A percentile compares a stretch with the other conserved stretches of the same genome.
phyloP scores from a whole-genome alignment of 768 basidiomycete species.

The Lentinula raphanica region DNA sequence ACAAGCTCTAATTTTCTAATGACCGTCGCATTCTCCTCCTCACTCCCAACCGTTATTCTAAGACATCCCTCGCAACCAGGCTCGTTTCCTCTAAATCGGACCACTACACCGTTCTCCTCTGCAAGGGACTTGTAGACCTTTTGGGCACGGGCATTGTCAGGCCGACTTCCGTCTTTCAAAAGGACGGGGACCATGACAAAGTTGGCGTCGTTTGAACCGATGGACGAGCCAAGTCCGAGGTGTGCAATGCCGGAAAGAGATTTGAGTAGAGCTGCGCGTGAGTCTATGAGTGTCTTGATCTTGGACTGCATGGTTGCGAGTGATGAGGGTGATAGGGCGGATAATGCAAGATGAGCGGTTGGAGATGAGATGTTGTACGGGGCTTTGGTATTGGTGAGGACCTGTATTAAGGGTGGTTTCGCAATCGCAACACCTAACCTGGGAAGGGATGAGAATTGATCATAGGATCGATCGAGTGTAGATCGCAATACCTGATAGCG shows the following conservation, averaged over 20 bases:
- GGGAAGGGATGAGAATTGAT: constrained; percentile 1
- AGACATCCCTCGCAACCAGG: constrained; percentile 82
- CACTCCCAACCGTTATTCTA: constrained; percentile 84
- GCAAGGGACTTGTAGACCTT: constrained; percentile 78
- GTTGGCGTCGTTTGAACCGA: constrained; percentile 87
- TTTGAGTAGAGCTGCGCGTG: constrained; percentile 50
- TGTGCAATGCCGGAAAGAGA: constrained; percentile 41
- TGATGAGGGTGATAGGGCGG: constrained; percentile 68
- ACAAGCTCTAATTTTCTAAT: constrained; percentile 50
- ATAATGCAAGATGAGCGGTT: constrained; percentile 74
- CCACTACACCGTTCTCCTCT: constrained; percentile 81
- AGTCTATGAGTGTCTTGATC: constrained; percentile 48
- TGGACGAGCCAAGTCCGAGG: constrained; percentile 56
- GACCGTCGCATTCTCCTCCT: constrained; percentile 66
- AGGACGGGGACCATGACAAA: constrained; percentile 82
- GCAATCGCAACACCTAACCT: constrained; percentile 90
- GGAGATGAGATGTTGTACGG: constrained; percentile 96
- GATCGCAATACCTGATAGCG: constrained; percentile 71
- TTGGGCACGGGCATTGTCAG: constrained; percentile 58
- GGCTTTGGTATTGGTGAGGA: constrained; percentile 92
- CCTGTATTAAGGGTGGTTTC: constrained; percentile 83
- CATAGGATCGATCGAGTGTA: not conserved
- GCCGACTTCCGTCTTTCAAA: constrained; percentile 32
- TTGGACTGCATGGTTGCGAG: constrained; percentile 62
- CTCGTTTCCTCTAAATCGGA: constrained; percentile 85